Evolutionary conservation across 2,329 filamentous ascomycete genomes (phyloP).

Genomic region (Neonectria ditissima): DNA sequence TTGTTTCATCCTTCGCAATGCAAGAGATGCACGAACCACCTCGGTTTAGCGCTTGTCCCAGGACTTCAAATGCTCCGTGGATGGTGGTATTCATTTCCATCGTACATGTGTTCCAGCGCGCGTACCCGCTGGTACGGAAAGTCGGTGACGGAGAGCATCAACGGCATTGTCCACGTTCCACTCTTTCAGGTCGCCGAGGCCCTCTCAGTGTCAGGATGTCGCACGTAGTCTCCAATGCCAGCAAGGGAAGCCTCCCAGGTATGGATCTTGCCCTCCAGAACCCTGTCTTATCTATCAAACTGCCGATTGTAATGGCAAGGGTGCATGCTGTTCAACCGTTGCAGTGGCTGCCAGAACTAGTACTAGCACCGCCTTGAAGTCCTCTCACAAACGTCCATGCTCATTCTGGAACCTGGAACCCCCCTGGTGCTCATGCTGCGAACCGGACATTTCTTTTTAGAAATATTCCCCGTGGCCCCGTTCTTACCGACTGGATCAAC

Average conservation of each 20-base stretch:
- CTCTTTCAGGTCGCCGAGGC: not conserved
- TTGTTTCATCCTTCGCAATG: conserved; percentile 25
- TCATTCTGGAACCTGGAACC: conserved; percentile 28
- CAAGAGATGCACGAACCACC: conserved; percentile 20
- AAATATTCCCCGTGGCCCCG: conserved; percentile 18
- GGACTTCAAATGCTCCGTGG: conserved; percentile 4
- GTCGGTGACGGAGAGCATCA: conserved; percentile 12
- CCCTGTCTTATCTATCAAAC: conserved; percentile 1
- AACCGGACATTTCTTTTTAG: conserved; percentile 17
- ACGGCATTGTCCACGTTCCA: not conserved
- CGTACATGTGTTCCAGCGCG: not conserved
- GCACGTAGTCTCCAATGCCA: not conserved
- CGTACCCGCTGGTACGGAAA: conserved; percentile 3
- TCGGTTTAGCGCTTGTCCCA: not conserved
- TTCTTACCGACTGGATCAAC: conserved; percentile 1
- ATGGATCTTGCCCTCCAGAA: not conserved
- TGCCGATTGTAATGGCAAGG: conserved; percentile 15
- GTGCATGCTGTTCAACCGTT: conserved; percentile 12
- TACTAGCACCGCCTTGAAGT: conserved; percentile 13
- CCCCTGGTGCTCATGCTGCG: conserved; percentile 10
- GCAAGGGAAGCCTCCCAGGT: not conserved
- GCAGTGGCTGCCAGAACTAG: conserved; percentile 22
- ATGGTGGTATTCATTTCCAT: not conserved
- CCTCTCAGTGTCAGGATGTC: not conserved
- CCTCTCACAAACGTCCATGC: conserved; percentile 26